phyloP scores from a whole-genome alignment of 306 rosid species.

The Astragalus glycyphyllos region DNA sequence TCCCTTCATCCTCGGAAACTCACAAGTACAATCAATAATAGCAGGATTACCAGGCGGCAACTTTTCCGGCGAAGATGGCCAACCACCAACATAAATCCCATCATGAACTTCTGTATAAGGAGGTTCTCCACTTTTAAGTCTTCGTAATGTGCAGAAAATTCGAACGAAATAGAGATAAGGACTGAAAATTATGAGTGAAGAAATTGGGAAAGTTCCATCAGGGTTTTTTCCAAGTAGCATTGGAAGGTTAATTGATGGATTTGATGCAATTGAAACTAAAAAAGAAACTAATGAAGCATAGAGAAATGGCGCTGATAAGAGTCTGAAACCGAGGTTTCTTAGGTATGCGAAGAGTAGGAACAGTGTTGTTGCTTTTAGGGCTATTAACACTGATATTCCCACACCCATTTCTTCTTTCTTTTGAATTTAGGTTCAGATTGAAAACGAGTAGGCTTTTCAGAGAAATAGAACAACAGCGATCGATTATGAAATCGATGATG shows the following conservation, averaged over 20 bases:
- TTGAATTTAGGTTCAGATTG: not conserved
- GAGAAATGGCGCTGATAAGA: slow-evolving; percentile 67
- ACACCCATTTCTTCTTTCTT: slow-evolving; percentile 53
- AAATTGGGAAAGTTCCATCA: slow-evolving; percentile 78
- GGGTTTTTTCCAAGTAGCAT: slow-evolving; percentile 68
- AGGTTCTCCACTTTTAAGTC: slow-evolving; percentile 65
- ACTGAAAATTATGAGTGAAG: slow-evolving; percentile 64
- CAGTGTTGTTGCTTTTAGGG: slow-evolving; percentile 56
- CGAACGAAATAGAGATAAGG: slow-evolving; percentile 83
- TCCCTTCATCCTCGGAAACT: slow-evolving; percentile 66
- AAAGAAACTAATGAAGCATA: slow-evolving; percentile 65
- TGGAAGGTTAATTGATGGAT: slow-evolving; percentile 76
- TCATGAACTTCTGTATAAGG: slow-evolving; percentile 63
- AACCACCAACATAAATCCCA: slow-evolving; percentile 84
- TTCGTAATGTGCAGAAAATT: slow-evolving; percentile 62
- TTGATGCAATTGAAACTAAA: slow-evolving; percentile 75
- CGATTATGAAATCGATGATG: not conserved
- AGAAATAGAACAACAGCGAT: not conserved
- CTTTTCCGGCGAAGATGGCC: slow-evolving; percentile 76
- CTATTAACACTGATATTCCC: slow-evolving; percentile 73
- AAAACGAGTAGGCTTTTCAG: not conserved
- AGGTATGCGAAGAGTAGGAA: slow-evolving; percentile 57
- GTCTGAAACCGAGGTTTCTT: slow-evolving; percentile 48
- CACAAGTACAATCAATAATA: slow-evolving; percentile 86
- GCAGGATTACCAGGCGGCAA: slow-evolving; percentile 89